Evolutionary conservation across 1,284 basidiomycete species (phyloP), one percentile per base, ranked within the genome.

Genomic region (Microbotryomycetes sp.): DNA sequence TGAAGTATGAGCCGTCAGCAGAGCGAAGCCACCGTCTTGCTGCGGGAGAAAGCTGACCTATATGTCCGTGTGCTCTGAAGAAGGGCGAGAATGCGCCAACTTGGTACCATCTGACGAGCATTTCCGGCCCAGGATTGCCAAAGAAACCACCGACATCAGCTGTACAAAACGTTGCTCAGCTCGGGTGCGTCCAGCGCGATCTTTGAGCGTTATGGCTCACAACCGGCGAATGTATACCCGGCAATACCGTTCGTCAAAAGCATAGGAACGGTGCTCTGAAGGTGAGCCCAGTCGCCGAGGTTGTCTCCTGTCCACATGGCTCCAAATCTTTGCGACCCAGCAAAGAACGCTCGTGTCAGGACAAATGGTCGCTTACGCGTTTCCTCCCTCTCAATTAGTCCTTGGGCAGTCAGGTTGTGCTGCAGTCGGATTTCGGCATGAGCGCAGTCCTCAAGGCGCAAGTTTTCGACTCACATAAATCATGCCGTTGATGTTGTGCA

Each of bases 281-380:
- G 90, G 73, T 98, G 96, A 63, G 93, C 91, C 96, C 96, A 98
- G 0, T 89, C 91, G 30, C 94, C 91, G 47, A 97, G 79, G 75
- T 98, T 98, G 76, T 99, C 96, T 16, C 96, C 96, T 2, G 93
- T 98, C 94, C 96, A 99, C 81, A 96, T 90, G 1, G 96, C 93
- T 47, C 93, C 91, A 71, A 88, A 93, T 46, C 91, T 85, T 75
- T 98, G 96, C 24, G 91, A 91, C 5, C 96, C 96, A 3, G 93
- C 89, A 70, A 83, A 98, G 84, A 94, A 98, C 3, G 91, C 82
- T 60, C 96, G 88, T 0, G 92, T 92, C 21, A 98, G 84, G 53
- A 98, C 93, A 74, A 99, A 98, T 0, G 94, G 93, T 21, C 92
- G 82, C 72, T 83, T 83, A 1, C 85, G 81, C 11, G 85, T 82